Conservation (phyloP, 2,329 filamentous ascomycete genomes). For the Beauveria bassiana region DNA sequence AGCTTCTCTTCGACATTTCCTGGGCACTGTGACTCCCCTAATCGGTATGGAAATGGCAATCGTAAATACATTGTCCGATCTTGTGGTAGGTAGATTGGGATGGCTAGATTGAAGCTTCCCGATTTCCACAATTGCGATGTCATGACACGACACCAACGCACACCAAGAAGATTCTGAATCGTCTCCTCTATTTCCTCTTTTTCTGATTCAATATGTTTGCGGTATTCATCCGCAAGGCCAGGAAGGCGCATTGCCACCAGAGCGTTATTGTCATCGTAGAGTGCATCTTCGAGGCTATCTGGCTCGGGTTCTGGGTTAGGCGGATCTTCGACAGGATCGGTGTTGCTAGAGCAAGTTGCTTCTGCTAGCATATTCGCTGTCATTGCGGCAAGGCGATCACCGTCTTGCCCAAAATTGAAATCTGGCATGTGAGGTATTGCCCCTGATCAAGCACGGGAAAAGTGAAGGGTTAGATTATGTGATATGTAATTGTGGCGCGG, state of each 20-base stretch:
- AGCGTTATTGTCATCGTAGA: neutral
- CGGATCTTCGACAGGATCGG: neutral
- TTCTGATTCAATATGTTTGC: neutral
- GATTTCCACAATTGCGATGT: neutral
- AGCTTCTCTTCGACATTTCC: too few relatives aligned
- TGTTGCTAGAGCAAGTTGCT: neutral
- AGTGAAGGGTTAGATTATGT: too few relatives aligned
- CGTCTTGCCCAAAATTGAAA: neutral
- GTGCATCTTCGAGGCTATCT: neutral
- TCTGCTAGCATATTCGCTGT: neutral
- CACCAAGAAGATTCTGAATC: neutral
- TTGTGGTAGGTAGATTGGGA: neutral
- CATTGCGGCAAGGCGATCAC: neutral
- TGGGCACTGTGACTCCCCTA: too few relatives aligned
- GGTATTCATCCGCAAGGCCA: neutral
- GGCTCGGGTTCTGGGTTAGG: neutral
- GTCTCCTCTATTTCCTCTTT: neutral
- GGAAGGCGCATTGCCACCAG: neutral
- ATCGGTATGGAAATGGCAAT: too few relatives aligned
- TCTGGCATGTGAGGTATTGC: neutral
- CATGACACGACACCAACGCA: neutral
- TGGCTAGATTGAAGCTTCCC: neutral
- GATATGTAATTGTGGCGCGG: too few relatives aligned
- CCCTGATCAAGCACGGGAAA: neutral
- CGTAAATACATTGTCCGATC: neutral